Conservation (phyloP, 2,329 filamentous ascomycete genomes). For the Ascochyta koolunga region DNA sequence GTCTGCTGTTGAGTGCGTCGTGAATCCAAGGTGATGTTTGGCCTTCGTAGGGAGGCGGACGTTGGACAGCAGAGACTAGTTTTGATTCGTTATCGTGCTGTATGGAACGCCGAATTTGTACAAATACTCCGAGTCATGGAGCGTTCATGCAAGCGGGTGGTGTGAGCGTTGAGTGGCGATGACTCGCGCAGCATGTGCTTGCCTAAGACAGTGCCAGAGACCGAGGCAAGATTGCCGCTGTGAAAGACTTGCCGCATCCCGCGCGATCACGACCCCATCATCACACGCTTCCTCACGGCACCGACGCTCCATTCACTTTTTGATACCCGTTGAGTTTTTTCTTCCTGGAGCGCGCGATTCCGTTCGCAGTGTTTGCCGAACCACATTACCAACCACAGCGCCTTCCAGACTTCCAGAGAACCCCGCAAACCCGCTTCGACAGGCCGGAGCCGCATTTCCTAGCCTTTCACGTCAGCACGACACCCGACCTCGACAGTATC, state of each 20-base stretch:
- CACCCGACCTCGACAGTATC: constrained; percentile 19
- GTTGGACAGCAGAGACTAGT: not conserved
- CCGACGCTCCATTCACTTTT: not conserved
- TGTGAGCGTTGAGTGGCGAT: constrained; percentile 17
- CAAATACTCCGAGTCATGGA: constrained; percentile 11
- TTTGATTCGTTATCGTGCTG: not conserved
- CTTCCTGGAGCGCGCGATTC: not conserved
- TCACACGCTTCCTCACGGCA: constrained; percentile 6
- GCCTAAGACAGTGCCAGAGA: constrained; percentile 28
- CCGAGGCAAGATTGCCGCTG: constrained; percentile 31
- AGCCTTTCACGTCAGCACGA: constrained; percentile 16
- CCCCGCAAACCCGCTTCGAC: constrained; percentile 32
- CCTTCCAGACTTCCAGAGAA: constrained; percentile 29
- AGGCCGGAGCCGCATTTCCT: constrained; percentile 18
- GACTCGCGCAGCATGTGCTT: constrained; percentile 30
- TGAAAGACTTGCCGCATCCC: constrained; percentile 30
- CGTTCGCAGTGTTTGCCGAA: not conserved
- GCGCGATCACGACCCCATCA: constrained; percentile 14
- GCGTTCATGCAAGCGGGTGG: constrained; percentile 5
- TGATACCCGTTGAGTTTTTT: constrained; percentile 6
- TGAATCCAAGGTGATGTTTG: not conserved
- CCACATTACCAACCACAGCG: not conserved
- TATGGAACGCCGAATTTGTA: constrained; percentile 3
- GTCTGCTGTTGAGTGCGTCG: not conserved
- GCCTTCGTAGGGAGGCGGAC: not conserved